phyloP scores from a whole-genome alignment of 352 stramenopile genomes.

The Phytopythium boreale region DNA sequence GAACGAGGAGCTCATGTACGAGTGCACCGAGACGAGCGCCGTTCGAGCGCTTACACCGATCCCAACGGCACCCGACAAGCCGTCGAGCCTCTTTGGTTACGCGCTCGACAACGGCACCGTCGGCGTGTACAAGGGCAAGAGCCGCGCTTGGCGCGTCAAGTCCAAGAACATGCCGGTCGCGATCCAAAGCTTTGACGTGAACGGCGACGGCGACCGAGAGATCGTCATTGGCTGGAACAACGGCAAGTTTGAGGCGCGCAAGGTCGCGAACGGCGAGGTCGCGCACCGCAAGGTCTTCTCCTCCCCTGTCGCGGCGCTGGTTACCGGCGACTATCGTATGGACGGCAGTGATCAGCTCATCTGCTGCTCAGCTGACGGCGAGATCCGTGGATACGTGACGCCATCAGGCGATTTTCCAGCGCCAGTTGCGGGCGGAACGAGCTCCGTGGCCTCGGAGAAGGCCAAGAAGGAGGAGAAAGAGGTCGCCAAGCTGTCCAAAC shows the following conservation, averaged over 20 bases:
- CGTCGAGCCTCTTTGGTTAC: slow-evolving; percentile 69
- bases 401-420: slow-evolving; percentile 38
- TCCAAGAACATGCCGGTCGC: slow-evolving; percentile 84
- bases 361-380: slow-evolving; percentile 74
- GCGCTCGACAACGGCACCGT: slow-evolving; percentile 90
- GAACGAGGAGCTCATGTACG: slow-evolving; percentile 85
- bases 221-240: slow-evolving; percentile 91
- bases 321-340: slow-evolving; percentile 87
- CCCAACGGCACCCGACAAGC: slow-evolving; percentile 25
- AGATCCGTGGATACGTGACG: slow-evolving; percentile 73
- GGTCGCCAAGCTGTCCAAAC: slow-evolving; percentile 76
- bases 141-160: slow-evolving; percentile 91
- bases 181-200: slow-evolving; percentile 88
- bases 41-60: slow-evolving; percentile 76
- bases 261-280: slow-evolving; percentile 74
- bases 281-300: slow-evolving; percentile 81
- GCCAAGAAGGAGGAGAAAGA: slow-evolving; percentile 67
- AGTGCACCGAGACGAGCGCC: slow-evolving; percentile 85
- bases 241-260: slow-evolving; percentile 82
- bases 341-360: slow-evolving; percentile 89
- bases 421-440: slow-evolving; percentile 9
- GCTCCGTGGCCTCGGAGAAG: slow-evolving; percentile 30
- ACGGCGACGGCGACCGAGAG: slow-evolving; percentile 87
- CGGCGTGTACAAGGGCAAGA: slow-evolving; percentile 89
- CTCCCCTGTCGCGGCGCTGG: slow-evolving; percentile 57